Percentiles rank a stretch among this genome's conserved stretches.
Evolutionary conservation across 2,329 filamentous ascomycete species (phyloP).

Genomic region (Lasiodiplodia theobromae): DNA sequence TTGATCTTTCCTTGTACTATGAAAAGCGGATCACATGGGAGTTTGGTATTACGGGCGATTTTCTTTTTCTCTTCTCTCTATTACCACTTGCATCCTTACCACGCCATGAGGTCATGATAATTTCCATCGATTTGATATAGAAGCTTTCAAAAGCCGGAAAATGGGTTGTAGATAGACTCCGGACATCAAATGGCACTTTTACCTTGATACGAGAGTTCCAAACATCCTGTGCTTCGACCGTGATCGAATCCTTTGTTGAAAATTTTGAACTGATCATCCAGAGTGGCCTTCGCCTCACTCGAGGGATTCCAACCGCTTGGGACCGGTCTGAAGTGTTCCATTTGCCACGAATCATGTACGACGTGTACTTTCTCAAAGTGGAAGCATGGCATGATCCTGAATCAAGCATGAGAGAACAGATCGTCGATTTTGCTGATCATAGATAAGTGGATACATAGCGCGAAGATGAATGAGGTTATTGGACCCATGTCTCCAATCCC

Average conservation of each 20-base stretch:
- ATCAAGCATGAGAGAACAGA: background rate
- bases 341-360: background rate
- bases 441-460: background rate
- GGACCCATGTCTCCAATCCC: background rate
- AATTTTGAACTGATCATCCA: background rate
- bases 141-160: constrained; percentile 24
- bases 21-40: constrained; percentile 21
- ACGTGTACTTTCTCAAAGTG: background rate
- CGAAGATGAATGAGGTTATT: background rate
- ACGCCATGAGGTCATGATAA: constrained; percentile 17
- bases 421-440: background rate
- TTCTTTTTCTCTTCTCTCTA: constrained; percentile 10
- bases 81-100: constrained; percentile 15
- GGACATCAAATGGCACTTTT: constrained; percentile 16
- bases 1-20: background rate
- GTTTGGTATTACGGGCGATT: background rate
- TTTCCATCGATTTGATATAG: constrained; percentile 20
- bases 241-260: background rate
- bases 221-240: background rate
- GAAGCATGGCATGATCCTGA: background rate
- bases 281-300: background rate
- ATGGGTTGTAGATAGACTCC: constrained; percentile 23
- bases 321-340: background rate
- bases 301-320: background rate
- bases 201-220: background rate